Evolutionary conservation across 2,329 filamentous ascomycete species (phyloP).

Genomic region (Talaromyces verruculosus): DNA sequence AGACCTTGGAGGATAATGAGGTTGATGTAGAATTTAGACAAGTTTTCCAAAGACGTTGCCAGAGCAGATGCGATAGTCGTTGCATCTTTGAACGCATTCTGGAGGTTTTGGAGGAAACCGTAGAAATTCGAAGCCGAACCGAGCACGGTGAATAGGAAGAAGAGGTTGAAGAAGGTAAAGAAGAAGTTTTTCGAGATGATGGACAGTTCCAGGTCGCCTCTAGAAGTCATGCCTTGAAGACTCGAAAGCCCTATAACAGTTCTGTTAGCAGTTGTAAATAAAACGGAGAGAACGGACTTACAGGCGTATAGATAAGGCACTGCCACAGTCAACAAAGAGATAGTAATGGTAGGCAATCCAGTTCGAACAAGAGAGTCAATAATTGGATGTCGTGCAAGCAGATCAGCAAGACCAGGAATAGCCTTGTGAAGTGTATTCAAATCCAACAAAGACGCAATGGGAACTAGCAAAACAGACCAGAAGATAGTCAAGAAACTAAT

Average conservation of each 20-base stretch:
- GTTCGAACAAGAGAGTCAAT: slow-evolving; percentile 78
- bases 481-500: slow-evolving; percentile 82
- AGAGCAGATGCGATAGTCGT: slow-evolving; percentile 73
- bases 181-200: slow-evolving; percentile 98
- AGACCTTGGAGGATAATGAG: slow-evolving; percentile 91
- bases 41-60: slow-evolving; percentile 69
- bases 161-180: slow-evolving; percentile 99
- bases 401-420: slow-evolving; percentile 67
- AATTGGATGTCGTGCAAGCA: slow-evolving; percentile 67
- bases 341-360: slow-evolving; percentile 77
- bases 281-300: slow-evolving; percentile 38
- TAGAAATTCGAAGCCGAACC: slow-evolving; percentile 76
- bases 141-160: slow-evolving; percentile 88
- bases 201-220: slow-evolving; percentile 90
- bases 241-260: slow-evolving; percentile 66
- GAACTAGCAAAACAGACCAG: slow-evolving; percentile 80
- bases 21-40: slow-evolving; percentile 86
- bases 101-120: slow-evolving; percentile 62
- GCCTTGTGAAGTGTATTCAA: slow-evolving; percentile 75
- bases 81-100: slow-evolving; percentile 74
- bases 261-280: not conserved
- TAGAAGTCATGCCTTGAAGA: slow-evolving; percentile 90
- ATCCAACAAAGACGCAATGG: slow-evolving; percentile 76
- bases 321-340: slow-evolving; percentile 82
- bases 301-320: slow-evolving; percentile 95